Percentiles rank a stretch among this genome's conserved stretches.
phyloP scores from a whole-genome alignment of 2,329 filamentous ascomycete species.

The Alternaria sp. region DNA sequence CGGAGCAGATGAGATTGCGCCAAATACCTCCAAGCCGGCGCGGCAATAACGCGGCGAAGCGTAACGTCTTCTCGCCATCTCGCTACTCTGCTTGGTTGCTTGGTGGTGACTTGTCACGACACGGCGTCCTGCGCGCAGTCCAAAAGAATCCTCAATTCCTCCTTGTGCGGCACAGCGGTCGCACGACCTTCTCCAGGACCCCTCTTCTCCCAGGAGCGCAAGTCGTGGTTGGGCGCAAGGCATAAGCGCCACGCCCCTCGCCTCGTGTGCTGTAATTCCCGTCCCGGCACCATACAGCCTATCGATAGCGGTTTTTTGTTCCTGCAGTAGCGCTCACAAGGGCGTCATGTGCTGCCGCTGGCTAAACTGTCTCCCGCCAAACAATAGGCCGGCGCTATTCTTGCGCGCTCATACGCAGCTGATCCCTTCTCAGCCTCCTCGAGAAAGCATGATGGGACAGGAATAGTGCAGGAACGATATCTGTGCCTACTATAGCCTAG shows the following conservation, averaged over 20 bases:
- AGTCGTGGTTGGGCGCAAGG: background rate
- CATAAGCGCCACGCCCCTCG: conserved; percentile 6
- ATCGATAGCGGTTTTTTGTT: conserved; percentile 14
- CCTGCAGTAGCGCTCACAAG: conserved; percentile 16
- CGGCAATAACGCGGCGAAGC: conserved; percentile 15
- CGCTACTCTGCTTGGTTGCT: conserved; percentile 9
- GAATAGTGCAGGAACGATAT: conserved; percentile 3
- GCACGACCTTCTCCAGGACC: background rate
- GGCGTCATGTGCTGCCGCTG: conserved; percentile 3
- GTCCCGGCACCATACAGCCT: conserved; percentile 2
- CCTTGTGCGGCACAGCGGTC: conserved; percentile 4
- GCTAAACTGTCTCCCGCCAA: background rate
- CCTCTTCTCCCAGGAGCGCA: background rate
- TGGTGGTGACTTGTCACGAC: conserved; percentile 2
- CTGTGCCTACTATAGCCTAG: background rate
- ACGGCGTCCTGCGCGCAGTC: conserved; percentile 6
- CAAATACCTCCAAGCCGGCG: conserved; percentile 16
- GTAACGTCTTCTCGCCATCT: background rate
- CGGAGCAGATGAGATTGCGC: conserved; percentile 18
- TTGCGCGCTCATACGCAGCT: conserved; percentile 7
- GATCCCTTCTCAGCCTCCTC: conserved; percentile 4
- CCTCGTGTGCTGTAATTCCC: background rate
- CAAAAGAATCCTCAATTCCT: background rate
- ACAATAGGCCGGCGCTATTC: conserved; percentile 13
- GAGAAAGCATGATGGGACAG: background rate